These are phyloP conservation scores for Skeletonema tropicum DNA, from an alignment of 108 stramenopile species.

Conservation along the genomic window DNA sequence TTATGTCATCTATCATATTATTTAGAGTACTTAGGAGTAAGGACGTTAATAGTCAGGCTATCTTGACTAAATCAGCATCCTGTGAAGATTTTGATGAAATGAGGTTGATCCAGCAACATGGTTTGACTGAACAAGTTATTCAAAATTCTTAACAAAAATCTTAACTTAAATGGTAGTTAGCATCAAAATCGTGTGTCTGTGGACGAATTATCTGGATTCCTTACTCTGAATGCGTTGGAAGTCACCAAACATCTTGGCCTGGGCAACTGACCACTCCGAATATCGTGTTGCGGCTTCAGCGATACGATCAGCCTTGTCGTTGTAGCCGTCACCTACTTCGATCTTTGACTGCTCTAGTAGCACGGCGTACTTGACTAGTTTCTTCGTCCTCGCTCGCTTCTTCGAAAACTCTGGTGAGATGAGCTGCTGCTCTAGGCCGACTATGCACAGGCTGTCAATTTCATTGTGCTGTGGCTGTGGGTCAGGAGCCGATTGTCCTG, in stretches of 20 bases:
- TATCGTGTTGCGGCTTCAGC: constrained; percentile 1
- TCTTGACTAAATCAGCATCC: too few species aligned
- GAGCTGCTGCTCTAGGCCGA: constrained; percentile 10
- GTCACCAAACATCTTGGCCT: constrained; percentile 5
- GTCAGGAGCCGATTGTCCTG: background rate
- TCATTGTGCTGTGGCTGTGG: background rate
- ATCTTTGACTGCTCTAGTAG: background rate
- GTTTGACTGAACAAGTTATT: too few species aligned
- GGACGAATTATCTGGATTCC: background rate
- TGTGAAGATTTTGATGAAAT: too few species aligned
- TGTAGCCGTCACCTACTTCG: background rate
- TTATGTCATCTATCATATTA: too few species aligned
- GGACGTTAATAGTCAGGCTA: too few species aligned
- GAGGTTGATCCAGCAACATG: too few species aligned
- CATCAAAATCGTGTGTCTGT: too few species aligned
- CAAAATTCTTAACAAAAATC: too few species aligned
- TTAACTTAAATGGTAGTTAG: too few species aligned
- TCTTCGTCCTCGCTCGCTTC: constrained; percentile 2
- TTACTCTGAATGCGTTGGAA: background rate
- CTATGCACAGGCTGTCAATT: background rate
- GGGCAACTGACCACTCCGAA: constrained; percentile 3
- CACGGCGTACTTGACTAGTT: background rate
- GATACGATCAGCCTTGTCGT: background rate
- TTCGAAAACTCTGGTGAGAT: background rate
- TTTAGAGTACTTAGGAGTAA: too few species aligned